Evolutionary conservation across 2,329 filamentous ascomycete genomes (phyloP), one percentile per base, ranked within the genome.

Genomic region (Alternaria panax): DNA sequence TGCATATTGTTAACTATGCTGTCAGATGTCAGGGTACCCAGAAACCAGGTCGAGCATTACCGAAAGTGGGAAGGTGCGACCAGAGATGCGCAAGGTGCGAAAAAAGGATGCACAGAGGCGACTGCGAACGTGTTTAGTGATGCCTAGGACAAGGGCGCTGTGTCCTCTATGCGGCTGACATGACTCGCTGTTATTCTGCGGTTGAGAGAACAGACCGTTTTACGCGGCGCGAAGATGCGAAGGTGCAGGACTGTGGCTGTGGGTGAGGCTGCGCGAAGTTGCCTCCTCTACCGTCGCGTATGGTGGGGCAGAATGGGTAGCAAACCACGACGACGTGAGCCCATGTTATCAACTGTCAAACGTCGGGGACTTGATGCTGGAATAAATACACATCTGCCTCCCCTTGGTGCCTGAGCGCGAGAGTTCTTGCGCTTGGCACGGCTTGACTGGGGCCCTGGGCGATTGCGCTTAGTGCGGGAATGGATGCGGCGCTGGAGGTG

Each of bases 241-340:
- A 41, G 24, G 48, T 51, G 52, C 45, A 28, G 38, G 36, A 48
- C 36, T 32, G 36, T 27, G 34, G 18, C 32, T 34, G 4, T 9
- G 38, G 30, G 38, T 45, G 24, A 48, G 20, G 43, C 40, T 43
- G 36, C 41, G 27, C 40, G 46, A 54, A 46, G 32, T 54, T 14
- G 51, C 50, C 22, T 64, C 50, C 22, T 64, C 48, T 68, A 69
- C 60, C 63, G 66, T 62, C 48, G 53, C 61, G 60, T 36, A 53
- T 43, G 54, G 60, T 56, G 48, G 59, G 61, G 54, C 52, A 58
- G 47, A 51, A n/a, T 54, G 30, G 32, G 47, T 34, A 42, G 56
- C 51, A 51, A 46, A n/a, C 48, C 36, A 51, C 46, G 30, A 42
- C 51, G 22, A 54, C 18, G 42, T 41, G 42, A 51, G 34, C 32